Conservation (phyloP, 768 basidiomycete species). For the Pleurotus tuber-regium region DNA sequence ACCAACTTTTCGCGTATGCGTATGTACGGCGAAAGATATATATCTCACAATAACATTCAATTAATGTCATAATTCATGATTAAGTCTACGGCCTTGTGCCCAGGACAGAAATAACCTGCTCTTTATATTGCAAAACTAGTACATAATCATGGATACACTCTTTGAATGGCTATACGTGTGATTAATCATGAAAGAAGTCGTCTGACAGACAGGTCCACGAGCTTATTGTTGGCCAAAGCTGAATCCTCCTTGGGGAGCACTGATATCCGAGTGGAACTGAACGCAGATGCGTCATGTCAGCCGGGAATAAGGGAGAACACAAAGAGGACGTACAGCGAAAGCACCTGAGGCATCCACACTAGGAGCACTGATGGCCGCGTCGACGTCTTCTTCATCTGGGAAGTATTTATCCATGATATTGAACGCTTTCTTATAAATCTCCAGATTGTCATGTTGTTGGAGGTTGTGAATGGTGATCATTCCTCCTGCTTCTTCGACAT, state of each 20-base stretch:
- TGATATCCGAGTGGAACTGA: constrained; percentile 82
- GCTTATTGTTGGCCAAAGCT: constrained; percentile 74
- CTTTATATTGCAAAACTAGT: constrained; percentile 5
- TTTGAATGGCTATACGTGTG: constrained; percentile 1
- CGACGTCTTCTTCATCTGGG: constrained; percentile 95
- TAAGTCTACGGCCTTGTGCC: neutral
- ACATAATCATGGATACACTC: constrained; percentile 7
- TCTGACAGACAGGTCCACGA: constrained; percentile 13
- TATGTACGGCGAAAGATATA: too few relatives aligned
- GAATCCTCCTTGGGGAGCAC: constrained; percentile 94
- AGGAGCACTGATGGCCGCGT: constrained; percentile 76
- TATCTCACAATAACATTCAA: too few relatives aligned
- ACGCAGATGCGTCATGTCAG: constrained; percentile 14
- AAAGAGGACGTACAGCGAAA: constrained; percentile 57
- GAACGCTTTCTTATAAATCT: constrained; percentile 99
- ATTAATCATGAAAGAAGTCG: constrained; percentile 14
- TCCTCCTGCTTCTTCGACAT: constrained; percentile 96
- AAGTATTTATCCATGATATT: constrained; percentile 98
- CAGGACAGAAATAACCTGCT: neutral
- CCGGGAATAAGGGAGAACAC: neutral
- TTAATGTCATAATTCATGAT: too few relatives aligned
- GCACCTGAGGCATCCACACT: constrained; percentile 71
- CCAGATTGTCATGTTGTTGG: constrained; percentile 98
- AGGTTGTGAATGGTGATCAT: constrained; percentile 99
- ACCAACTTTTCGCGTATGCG: too few relatives aligned